Conservation (phyloP, 2,329 filamentous ascomycete genomes). For the Verticillium nubilum region DNA sequence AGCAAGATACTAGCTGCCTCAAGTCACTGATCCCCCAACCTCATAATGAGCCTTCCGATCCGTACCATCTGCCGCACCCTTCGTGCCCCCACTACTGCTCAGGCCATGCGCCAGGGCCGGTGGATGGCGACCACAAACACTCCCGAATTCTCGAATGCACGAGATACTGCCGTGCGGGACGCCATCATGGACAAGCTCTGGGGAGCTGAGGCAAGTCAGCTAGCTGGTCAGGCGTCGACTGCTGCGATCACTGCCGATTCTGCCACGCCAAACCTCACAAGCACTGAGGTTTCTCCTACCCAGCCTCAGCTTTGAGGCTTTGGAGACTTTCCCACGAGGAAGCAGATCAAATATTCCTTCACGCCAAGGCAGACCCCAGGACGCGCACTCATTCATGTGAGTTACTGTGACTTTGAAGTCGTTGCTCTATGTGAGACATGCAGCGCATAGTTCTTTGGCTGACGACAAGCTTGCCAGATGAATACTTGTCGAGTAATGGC, state of each 20-base stretch:
- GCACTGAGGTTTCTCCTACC: neutral
- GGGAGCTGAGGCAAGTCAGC: neutral
- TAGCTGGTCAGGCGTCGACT: neutral
- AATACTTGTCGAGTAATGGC: no score
- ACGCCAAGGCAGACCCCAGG: neutral
- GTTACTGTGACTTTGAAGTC: no score
- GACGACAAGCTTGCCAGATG: no score
- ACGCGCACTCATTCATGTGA: no score
- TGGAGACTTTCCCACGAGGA: neutral
- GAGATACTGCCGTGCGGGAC: neutral
- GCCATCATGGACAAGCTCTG: slow-evolving; percentile 4
- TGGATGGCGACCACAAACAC: neutral
- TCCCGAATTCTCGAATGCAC: neutral
- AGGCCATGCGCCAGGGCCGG: neutral
- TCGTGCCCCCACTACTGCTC: neutral
- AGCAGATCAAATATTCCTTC: neutral
- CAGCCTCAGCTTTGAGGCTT: neutral
- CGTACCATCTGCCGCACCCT: neutral
- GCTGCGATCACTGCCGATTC: neutral
- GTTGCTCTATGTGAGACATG: no score
- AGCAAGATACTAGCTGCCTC: no score
- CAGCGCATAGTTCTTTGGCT: no score
- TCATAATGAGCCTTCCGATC: neutral
- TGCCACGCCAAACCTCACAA: neutral
- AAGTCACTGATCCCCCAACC: neutral